phyloP scores from a whole-genome alignment of 1,139 yeast genomes.

The Yamadazyma dendronema region DNA sequence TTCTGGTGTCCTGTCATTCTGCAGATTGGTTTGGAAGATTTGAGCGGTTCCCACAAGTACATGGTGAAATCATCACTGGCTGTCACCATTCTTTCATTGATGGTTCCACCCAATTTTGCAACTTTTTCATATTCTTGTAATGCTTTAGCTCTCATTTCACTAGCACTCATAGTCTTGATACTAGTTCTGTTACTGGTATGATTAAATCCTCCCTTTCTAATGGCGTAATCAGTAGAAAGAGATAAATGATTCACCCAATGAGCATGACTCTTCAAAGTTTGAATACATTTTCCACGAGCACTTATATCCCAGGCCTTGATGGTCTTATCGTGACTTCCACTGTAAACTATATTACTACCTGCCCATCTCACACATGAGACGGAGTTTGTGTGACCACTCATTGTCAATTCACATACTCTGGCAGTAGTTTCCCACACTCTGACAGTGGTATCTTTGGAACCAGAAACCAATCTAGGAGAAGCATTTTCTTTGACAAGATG shows the following conservation, averaged over 20 bases:
- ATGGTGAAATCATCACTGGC: slow-evolving; percentile 97
- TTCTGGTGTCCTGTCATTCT: slow-evolving; percentile 98
- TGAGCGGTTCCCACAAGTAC: slow-evolving; percentile 94
- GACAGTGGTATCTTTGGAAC: slow-evolving; percentile 89
- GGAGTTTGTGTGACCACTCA: slow-evolving; percentile 86
- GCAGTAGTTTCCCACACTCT: slow-evolving; percentile 88
- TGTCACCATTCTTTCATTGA: slow-evolving; percentile 82
- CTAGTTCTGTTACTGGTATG: slow-evolving; percentile 24
- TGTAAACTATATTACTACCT: slow-evolving; percentile 79
- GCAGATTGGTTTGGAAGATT: slow-evolving; percentile 75
- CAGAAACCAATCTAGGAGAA: slow-evolving; percentile 75
- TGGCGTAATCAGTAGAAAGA: slow-evolving; percentile 82
- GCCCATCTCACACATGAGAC: slow-evolving; percentile 98
- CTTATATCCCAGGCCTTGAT: slow-evolving; percentile 86
- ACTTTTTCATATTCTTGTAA: slow-evolving; percentile 67
- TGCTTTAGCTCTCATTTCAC: slow-evolving; percentile 37
- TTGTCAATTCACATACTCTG: slow-evolving; percentile 63
- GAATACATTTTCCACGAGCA: slow-evolving; percentile 74
- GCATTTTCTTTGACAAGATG: slow-evolving; percentile 70
- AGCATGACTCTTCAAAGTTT: slow-evolving; percentile 83
- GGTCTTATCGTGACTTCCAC: slow-evolving; percentile 94
- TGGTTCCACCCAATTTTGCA: slow-evolving; percentile 66
- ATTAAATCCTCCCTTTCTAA: slow-evolving; percentile 60
- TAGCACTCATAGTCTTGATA: slow-evolving; percentile 20
- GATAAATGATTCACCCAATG: slow-evolving; percentile 98